Percentiles rank a stretch among this genome's conserved stretches.
Evolutionary conservation across 805 yeast genomes (phyloP).

Genomic region (Dipodascus geniculatus): DNA sequence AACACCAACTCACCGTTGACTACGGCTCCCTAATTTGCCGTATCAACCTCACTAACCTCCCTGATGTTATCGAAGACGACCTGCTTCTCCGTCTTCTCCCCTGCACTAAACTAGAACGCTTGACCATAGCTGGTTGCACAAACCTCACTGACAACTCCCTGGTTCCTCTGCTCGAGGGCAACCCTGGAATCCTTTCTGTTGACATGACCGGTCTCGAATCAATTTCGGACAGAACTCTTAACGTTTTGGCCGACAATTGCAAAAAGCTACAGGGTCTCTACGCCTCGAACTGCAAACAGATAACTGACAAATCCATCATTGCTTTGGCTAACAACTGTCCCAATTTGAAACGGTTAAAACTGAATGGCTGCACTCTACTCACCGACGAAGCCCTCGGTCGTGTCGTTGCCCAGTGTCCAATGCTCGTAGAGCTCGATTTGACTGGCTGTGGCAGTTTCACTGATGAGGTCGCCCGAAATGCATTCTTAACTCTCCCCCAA

Average conservation of each 20-base stretch:
- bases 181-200: slow-evolving; percentile 66
- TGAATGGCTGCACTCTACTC: slow-evolving; percentile 58
- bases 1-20: slow-evolving; percentile 47
- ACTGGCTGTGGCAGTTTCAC: slow-evolving; percentile 69
- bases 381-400: slow-evolving; percentile 50
- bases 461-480: slow-evolving; percentile 43
- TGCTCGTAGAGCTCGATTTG: slow-evolving; percentile 80
- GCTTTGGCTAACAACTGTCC: slow-evolving; percentile 52
- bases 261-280: slow-evolving; percentile 77
- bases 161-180: slow-evolving; percentile 46
- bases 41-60: slow-evolving; percentile 66
- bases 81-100: slow-evolving; percentile 46
- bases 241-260: slow-evolving; percentile 58
- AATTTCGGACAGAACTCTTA: slow-evolving; percentile 57
- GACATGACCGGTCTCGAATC: slow-evolving; percentile 73
- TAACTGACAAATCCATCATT: slow-evolving; percentile 53
- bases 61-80: slow-evolving; percentile 53
- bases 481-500: slow-evolving; percentile 53
- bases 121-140: slow-evolving; percentile 74
- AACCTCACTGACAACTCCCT: slow-evolving; percentile 51
- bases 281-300: slow-evolving; percentile 71
- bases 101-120: slow-evolving; percentile 69
- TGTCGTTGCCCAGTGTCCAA: slow-evolving; percentile 60
- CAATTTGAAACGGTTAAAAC: slow-evolving; percentile 67
- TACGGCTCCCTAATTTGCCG: slow-evolving; percentile 51